Evolutionary conservation across 805 yeast genomes (phyloP).

Genomic region (Nakazawaea wyomingensis): DNA sequence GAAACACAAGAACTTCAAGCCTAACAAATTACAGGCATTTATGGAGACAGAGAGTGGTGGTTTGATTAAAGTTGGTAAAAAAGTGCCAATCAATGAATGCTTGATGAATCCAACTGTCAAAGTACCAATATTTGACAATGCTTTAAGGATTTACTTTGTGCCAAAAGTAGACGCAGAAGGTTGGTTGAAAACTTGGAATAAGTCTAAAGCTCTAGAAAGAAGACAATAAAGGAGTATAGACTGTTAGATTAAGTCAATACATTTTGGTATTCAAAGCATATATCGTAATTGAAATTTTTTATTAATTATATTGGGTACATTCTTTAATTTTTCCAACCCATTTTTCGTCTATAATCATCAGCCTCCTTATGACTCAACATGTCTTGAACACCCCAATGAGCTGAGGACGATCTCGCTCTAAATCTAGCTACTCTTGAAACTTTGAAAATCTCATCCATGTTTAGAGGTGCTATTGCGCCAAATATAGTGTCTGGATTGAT

Average conservation of each 20-base stretch:
- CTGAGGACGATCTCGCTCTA: conserved; percentile 51
- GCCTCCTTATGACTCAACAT: conserved; percentile 41
- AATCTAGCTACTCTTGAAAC: conserved; percentile 39
- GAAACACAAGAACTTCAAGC: conserved; percentile 53
- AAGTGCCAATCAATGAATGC: conserved; percentile 57
- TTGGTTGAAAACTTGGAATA: conserved; percentile 70
- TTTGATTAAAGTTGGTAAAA: conserved; percentile 77
- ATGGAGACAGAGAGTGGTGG: conserved; percentile 86
- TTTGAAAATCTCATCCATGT: conserved; percentile 65
- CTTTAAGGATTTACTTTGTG: conserved; percentile 69
- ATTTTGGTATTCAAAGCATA: too few relatives aligned
- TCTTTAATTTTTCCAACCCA: conserved; percentile 30
- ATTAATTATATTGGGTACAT: too few relatives aligned
- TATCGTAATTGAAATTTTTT: too few relatives aligned
- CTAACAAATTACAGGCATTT: conserved; percentile 60
- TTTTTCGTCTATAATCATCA: conserved; percentile 39
- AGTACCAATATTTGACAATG: conserved; percentile 73
- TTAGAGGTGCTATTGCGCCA: conserved; percentile 68
- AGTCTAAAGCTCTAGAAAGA: conserved; percentile 49
- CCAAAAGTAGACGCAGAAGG: conserved; percentile 61
- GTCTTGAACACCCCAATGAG: conserved; percentile 44
- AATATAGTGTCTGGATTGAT: conserved; percentile 66
- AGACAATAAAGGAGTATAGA: conserved; percentile 23
- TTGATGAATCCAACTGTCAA: conserved; percentile 57
- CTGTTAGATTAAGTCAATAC: too few relatives aligned